These are phyloP conservation scores for Articulospora tetracladia DNA, from an alignment of 495 filamentous ascomycete genomes.

Conservation along the genomic window DNA sequence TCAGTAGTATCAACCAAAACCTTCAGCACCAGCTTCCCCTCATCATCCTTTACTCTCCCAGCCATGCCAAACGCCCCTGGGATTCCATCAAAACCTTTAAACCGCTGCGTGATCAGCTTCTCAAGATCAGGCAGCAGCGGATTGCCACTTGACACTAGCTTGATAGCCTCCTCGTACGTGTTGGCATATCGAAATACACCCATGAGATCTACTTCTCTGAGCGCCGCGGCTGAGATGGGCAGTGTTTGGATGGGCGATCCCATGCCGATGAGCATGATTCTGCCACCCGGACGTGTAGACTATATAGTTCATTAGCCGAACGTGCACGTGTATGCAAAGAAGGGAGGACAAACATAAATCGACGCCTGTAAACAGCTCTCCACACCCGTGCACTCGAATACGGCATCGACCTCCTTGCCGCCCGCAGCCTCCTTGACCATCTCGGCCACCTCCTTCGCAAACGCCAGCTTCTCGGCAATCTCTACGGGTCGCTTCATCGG, in stretches of 20 bases:
- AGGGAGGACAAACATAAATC: constrained; percentile 60
- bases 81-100: constrained; percentile 39
- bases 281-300: constrained; percentile 71
- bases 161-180: constrained; percentile 74
- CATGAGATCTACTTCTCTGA: constrained; percentile 89
- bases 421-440: constrained; percentile 38
- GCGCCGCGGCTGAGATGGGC: constrained; percentile 77
- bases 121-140: constrained; percentile 49
- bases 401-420: constrained; percentile 62
- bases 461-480: constrained; percentile 54
- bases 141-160: constrained; percentile 58
- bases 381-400: constrained; percentile 94
- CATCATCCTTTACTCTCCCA: constrained; percentile 46
- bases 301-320: constrained; percentile 17
- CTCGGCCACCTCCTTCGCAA: constrained; percentile 58
- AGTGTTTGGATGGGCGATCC: constrained; percentile 83
- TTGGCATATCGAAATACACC: constrained; percentile 91
- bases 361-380: constrained; percentile 82
- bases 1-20: constrained; percentile 42
- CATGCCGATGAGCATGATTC: constrained; percentile 91
- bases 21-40: constrained; percentile 49
- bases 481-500: constrained; percentile 49
- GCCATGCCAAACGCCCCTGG: constrained; percentile 48
- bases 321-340: neutral
- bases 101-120: constrained; percentile 72